These are phyloP conservation scores for Phallus indusiatus DNA, from an alignment of 768 basidiomycete genomes.

Conservation along the genomic window DNA sequence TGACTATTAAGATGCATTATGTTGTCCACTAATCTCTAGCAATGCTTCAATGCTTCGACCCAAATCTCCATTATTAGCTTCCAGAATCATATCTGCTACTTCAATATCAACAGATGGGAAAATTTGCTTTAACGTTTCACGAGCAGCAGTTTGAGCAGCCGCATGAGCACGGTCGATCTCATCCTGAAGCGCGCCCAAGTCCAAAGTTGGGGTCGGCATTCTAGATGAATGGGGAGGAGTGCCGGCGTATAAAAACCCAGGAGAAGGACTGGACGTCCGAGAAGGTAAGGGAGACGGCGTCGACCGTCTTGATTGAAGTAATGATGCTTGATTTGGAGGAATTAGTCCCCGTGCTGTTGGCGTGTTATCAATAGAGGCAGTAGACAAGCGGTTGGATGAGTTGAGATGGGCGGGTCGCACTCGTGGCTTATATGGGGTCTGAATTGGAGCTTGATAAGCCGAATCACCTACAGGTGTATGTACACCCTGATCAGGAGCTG, in stretches of 20 bases:
- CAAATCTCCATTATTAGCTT: slow-evolving; percentile 81
- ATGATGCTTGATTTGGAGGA: slow-evolving; percentile 38
- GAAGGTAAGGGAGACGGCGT: slow-evolving; percentile 36
- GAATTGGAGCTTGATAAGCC: slow-evolving; percentile 22
- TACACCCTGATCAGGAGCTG: slow-evolving; percentile 20
- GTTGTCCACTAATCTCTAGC: slow-evolving; percentile 54
- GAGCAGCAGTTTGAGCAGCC: slow-evolving; percentile 59
- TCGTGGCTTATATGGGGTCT: slow-evolving; percentile 71
- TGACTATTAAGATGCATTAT: neutral
- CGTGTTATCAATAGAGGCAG: slow-evolving; percentile 18
- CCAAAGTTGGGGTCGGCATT: slow-evolving; percentile 30
- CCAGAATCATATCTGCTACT: slow-evolving; percentile 81
- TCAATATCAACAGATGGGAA: slow-evolving; percentile 80
- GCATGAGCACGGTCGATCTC: slow-evolving; percentile 75
- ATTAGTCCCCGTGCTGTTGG: slow-evolving; percentile 17
- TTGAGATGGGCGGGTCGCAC: slow-evolving; percentile 31
- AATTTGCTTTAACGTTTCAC: slow-evolving; percentile 75
- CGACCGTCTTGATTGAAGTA: slow-evolving; percentile 30
- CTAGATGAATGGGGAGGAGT: slow-evolving; percentile 11
- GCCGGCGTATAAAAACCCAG: slow-evolving; percentile 6
- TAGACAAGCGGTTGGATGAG: slow-evolving; percentile 17
- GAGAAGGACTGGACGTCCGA: slow-evolving; percentile 56
- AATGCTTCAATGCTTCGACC: slow-evolving; percentile 83
- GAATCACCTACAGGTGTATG: slow-evolving; percentile 31
- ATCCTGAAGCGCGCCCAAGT: slow-evolving; percentile 58